These are phyloP conservation scores for Dalbergia cochinchinensis DNA, from an alignment of 306 rosid genomes.

Conservation along the genomic window DNA sequence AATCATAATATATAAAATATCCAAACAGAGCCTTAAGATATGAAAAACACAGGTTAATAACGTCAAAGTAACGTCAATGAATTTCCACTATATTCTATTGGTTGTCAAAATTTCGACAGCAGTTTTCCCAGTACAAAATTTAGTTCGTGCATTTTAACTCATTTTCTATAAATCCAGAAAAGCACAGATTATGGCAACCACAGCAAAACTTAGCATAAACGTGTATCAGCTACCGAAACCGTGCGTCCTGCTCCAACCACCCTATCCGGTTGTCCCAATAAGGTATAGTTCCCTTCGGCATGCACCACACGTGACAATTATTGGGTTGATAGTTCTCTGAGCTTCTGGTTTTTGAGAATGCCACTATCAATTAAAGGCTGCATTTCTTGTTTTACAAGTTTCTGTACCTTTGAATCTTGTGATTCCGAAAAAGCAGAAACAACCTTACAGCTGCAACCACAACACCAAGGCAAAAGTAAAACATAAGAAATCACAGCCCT, in stretches of 20 bases:
- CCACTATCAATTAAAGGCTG: slow-evolving; percentile 77
- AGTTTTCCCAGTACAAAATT: slow-evolving; percentile 42
- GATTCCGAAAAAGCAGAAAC: slow-evolving; percentile 84
- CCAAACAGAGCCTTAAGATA: neutral
- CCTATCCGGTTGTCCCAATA: slow-evolving; percentile 1
- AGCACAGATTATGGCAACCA: slow-evolving; percentile 6
- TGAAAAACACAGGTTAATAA: slow-evolving; percentile 26
- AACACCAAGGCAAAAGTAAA: slow-evolving; percentile 22
- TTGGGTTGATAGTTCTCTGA: slow-evolving; percentile 42
- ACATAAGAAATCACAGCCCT: slow-evolving; percentile 32
- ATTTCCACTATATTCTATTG: slow-evolving; percentile 15
- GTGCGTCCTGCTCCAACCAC: neutral
- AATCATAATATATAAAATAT: too few relatives aligned
- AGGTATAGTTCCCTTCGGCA: slow-evolving; percentile 16
- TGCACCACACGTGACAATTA: slow-evolving; percentile 37
- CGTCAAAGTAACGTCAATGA: slow-evolving; percentile 5
- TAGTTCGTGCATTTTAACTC: slow-evolving; percentile 40
- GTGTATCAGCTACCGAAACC: slow-evolving; percentile 27
- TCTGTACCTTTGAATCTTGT: slow-evolving; percentile 59
- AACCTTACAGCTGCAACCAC: slow-evolving; percentile 79
- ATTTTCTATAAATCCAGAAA: slow-evolving; percentile 21
- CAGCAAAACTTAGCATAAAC: neutral
- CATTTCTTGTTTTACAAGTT: slow-evolving; percentile 69
- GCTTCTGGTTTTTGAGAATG: slow-evolving; percentile 55
- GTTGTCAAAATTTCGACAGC: slow-evolving; percentile 31